Base-by-base conservation (phyloP, 2,329 filamentous ascomycete species). In the Arthrobotrys conoides region DNA sequence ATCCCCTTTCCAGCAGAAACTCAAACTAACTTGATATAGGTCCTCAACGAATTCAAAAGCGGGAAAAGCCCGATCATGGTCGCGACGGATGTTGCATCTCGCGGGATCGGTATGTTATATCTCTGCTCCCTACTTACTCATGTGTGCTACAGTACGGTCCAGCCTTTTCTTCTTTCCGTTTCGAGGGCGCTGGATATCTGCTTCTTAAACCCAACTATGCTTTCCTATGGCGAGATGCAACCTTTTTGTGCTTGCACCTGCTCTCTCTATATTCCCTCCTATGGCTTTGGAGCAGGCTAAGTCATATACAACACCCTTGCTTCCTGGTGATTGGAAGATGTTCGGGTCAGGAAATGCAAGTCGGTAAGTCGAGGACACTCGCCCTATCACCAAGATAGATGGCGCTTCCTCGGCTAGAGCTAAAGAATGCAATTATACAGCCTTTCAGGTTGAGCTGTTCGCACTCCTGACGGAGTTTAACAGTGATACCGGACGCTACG, bases 61-160 rank as follows among this genome's bases (percentile, higher is more conserved):
- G 96, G 96, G 71, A 89, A 95, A 51, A 90, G 96, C 59, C 94
- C 94, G 0, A 92, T 99, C 71, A 87, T 99, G 83, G 92, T 98
- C 83, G 96, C 96, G 10, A 99, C 96, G 0, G 97, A 95, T 10
- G 93, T 99, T 75, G 96, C 96, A 46, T 96, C 96, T 64, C 92
- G 96, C 84, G 96, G 96, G 78, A 87, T 99, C 48, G 96, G 99
- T 84, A 95, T 99, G 53, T 97, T 97, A 85, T 93, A 97, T 84
- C 87, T 38, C 97, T 44, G 8, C 36, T 10, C 38, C 69, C 48
- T 57, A 38, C 33, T 30, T 71, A 68, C 75, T 78, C 75, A 78
- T 65, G 67, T 76, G 75, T 72, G 75, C 63, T 48, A 78, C 75
- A 78, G 75, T 64, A 70, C 64, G 75, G 75, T 78, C 75, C 75